phyloP scores from a whole-genome alignment of 1,139 yeast species.

The Geotrichum bryndzae region DNA sequence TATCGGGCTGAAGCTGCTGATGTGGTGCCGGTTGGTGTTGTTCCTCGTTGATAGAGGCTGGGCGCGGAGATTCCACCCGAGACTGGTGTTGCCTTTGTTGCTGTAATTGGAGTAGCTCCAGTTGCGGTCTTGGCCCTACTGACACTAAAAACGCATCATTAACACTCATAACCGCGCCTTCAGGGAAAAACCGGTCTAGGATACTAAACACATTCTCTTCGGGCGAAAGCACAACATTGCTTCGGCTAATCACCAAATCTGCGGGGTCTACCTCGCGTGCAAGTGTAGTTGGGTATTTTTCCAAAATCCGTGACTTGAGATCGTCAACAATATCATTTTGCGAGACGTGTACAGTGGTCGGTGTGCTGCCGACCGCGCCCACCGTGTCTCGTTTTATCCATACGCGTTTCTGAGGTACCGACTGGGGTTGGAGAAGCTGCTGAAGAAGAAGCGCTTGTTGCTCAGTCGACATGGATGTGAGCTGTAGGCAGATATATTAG shows the following conservation, averaged over 20 bases:
- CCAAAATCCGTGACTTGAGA: slow-evolving; percentile 52
- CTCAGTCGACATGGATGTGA: background rate
- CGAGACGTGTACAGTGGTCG: slow-evolving; percentile 59
- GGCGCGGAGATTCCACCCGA: background rate
- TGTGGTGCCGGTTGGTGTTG: background rate
- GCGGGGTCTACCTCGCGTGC: slow-evolving; percentile 64
- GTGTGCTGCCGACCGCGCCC: slow-evolving; percentile 24
- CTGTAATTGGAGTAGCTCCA: background rate
- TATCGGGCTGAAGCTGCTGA: background rate
- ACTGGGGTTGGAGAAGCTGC: background rate
- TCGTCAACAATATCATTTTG: slow-evolving; percentile 59
- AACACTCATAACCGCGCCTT: slow-evolving; percentile 53
- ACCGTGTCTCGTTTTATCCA: slow-evolving; percentile 53
- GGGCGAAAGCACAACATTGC: slow-evolving; percentile 43
- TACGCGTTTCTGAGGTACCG: slow-evolving; percentile 36
- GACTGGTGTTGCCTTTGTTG: background rate
- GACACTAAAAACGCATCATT: slow-evolving; percentile 55
- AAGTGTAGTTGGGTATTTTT: slow-evolving; percentile 63
- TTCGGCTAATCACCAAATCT: slow-evolving; percentile 35
- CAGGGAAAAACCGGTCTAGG: slow-evolving; percentile 56
- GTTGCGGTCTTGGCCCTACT: background rate
- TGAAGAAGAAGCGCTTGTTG: background rate
- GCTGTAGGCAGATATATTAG: background rate
- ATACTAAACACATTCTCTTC: slow-evolving; percentile 58
- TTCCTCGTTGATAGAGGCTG: background rate